Base-by-base conservation (phyloP, 225 moss, liverwort and hornwort genomes). In the Pseudisothecium myosuroides region DNA sequence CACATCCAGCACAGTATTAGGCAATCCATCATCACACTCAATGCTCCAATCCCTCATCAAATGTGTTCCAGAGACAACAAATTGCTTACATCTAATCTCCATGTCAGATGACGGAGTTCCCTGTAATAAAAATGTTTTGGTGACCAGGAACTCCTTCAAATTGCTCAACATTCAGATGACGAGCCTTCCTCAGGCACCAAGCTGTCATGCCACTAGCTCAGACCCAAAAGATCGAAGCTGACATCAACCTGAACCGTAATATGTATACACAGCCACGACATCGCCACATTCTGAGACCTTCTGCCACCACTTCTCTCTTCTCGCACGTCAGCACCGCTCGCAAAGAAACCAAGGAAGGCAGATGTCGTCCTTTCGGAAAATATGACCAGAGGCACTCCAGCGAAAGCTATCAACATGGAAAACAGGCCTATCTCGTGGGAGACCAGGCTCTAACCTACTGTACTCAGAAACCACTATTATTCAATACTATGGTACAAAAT, bases 401-500 rank as follows among this genome's bases (percentile, higher is more conserved):
- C 65, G 83, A 65, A 91, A 65, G 76, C 72, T 76, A 83, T 66
- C 94, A 65, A 86, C 91, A 89, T 87, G 72, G 64, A 85, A 69
- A 83, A 75, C 64, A n/a, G 75, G 52, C 83, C 87, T 22, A 69
- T 18, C 87, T 59, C 87, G 85, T 83, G 75, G 82, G 83, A 85
- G 34, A 78, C 71, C 34, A 89, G 83, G 61, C 83, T 71, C 93
- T 23, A 82, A 75, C 85, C 90, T 84, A 88, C 62, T 89, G 41
- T 77, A 85, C 89, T 89, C 87, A 76, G 83, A 88, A 84, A 86
- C 76, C 87, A 82, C 87, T 86, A 80, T 91, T 93, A 94, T 90
- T 94, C 93, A 92, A 86, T 85, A 93, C 91, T 93, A 95, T 93
- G 85, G 86, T 95, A 95, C 93, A 93, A 92, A 90, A 89, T 47